These are phyloP conservation scores for Fusarium mundagurra DNA, from an alignment of 2,329 filamentous ascomycete genomes.

Conservation along the genomic window DNA sequence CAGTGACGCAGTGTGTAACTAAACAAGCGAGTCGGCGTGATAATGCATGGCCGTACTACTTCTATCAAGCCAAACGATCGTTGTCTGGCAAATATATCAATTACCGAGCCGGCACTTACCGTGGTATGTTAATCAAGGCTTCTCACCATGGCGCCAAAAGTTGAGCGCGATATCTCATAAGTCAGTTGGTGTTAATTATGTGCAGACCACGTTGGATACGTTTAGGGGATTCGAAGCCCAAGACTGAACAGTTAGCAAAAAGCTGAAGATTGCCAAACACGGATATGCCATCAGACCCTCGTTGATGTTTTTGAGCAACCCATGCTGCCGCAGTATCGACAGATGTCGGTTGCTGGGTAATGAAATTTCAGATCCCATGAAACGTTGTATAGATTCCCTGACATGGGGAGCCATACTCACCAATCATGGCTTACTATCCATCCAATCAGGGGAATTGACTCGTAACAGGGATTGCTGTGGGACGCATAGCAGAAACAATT, in stretches of 20 bases:
- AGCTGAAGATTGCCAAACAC: neutral
- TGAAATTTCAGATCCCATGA: neutral
- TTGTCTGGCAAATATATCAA: neutral
- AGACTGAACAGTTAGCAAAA: neutral
- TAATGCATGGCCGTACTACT: conserved; percentile 5
- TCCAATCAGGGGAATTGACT: neutral
- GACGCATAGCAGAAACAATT: conserved; percentile 8
- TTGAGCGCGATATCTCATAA: neutral
- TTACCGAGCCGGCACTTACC: conserved; percentile 16
- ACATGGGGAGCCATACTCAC: neutral
- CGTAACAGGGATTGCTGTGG: neutral
- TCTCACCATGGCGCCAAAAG: neutral
- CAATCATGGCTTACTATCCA: neutral
- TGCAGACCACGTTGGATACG: neutral
- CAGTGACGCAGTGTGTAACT: conserved; percentile 11
- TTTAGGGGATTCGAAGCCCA: neutral
- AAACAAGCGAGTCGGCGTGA: conserved; percentile 21
- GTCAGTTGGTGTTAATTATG: neutral
- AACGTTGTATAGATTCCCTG: neutral
- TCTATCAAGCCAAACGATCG: neutral
- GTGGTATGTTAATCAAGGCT: neutral
- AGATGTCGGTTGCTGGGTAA: neutral
- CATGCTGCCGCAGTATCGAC: neutral
- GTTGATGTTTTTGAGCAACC: neutral
- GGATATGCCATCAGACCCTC: neutral